Conservation (phyloP, 2,329 filamentous ascomycete genomes). For the Colletotrichum brevisporum region DNA sequence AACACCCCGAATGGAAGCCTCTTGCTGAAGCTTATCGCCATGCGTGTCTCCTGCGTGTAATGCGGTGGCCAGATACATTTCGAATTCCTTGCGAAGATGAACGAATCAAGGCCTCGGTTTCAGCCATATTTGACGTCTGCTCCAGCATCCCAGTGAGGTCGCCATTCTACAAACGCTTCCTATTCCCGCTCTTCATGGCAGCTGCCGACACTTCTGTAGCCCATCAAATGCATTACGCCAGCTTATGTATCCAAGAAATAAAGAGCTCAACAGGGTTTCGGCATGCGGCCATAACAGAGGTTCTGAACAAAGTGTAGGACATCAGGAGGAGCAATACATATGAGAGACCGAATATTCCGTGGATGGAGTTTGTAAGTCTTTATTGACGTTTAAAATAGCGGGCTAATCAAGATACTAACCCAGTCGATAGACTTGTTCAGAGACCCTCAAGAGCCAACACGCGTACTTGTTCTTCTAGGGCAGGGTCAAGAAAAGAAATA, state of each 20-base stretch:
- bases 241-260: slow-evolving; percentile 45
- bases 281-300: slow-evolving; percentile 46
- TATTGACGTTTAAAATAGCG: neutral
- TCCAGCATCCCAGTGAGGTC: slow-evolving; percentile 43
- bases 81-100: slow-evolving; percentile 43
- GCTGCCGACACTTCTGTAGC: slow-evolving; percentile 44
- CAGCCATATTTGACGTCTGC: slow-evolving; percentile 45
- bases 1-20: slow-evolving; percentile 46
- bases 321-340: slow-evolving; percentile 39
- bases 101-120: slow-evolving; percentile 44
- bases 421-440: slow-evolving; percentile 26
- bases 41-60: slow-evolving; percentile 47
- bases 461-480: slow-evolving; percentile 38
- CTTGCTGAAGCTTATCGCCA: slow-evolving; percentile 49
- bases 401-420: neutral
- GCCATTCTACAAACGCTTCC: slow-evolving; percentile 46
- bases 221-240: slow-evolving; percentile 47
- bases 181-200: slow-evolving; percentile 49
- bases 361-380: slow-evolving; percentile 49
- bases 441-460: slow-evolving; percentile 30
- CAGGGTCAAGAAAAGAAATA: too few species aligned
- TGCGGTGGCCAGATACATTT: slow-evolving; percentile 47
- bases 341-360: slow-evolving; percentile 44
- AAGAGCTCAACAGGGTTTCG: slow-evolving; percentile 45
- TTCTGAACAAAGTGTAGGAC: slow-evolving; percentile 46